Conservation (phyloP, 305 asterid species). For the Petunia hybrid region DNA sequence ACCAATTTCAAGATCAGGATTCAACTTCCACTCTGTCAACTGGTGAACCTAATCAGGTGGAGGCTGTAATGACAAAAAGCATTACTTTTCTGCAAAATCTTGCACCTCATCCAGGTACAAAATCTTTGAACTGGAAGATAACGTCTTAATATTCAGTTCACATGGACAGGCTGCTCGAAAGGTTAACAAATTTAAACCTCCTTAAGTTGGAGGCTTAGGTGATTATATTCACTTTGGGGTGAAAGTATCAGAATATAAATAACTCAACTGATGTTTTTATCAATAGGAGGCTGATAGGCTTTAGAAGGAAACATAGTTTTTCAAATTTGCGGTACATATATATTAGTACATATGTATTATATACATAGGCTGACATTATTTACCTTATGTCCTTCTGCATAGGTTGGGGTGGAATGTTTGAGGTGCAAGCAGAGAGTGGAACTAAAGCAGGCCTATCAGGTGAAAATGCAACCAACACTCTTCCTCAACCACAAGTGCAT, state of each 20-base stretch:
- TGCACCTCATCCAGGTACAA: slow-evolving; percentile 54
- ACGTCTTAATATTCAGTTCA: slow-evolving; percentile 18
- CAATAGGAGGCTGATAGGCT: slow-evolving; percentile 2
- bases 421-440: slow-evolving; percentile 46
- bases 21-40: slow-evolving; percentile 58
- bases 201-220: not conserved
- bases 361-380: slow-evolving; percentile 1
- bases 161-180: not conserved
- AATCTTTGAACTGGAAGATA: not conserved
- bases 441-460: slow-evolving; percentile 38
- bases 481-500: slow-evolving; percentile 54
- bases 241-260: not conserved
- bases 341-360: slow-evolving; percentile 19
- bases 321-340: not conserved
- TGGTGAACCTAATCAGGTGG: slow-evolving; percentile 49
- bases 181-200: slow-evolving; percentile 18
- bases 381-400: slow-evolving; percentile 20
- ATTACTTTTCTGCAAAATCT: slow-evolving; percentile 45
- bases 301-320: slow-evolving; percentile 22
- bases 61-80: slow-evolving; percentile 46
- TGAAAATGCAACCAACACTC: slow-evolving; percentile 49
- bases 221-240: not conserved
- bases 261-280: not conserved
- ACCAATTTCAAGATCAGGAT: slow-evolving; percentile 57
- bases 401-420: slow-evolving; percentile 46